phyloP scores from a whole-genome alignment of 495 filamentous ascomycete species.

The Lentithecium fluviatile region DNA sequence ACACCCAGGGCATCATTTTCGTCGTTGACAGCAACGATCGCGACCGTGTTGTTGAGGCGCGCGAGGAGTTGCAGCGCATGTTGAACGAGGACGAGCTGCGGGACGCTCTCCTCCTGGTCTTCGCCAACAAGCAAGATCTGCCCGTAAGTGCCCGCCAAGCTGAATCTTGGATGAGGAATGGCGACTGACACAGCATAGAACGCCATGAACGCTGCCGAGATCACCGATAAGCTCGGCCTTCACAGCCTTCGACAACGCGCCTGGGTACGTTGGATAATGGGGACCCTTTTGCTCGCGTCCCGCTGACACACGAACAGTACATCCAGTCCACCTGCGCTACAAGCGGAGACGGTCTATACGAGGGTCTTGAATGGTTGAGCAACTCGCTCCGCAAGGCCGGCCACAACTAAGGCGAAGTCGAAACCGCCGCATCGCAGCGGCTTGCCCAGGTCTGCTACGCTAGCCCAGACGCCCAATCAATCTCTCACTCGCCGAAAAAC shows the following conservation, averaged over 20 bases:
- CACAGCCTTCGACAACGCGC: constrained; percentile 96
- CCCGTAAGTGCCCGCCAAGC: constrained; percentile 63
- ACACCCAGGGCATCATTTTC: constrained; percentile 99
- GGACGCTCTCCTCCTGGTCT: constrained; percentile 95
- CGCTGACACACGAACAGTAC: constrained; percentile 58
- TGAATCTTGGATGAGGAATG: not conserved
- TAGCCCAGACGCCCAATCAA: not conserved
- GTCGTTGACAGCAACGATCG: constrained; percentile 99
- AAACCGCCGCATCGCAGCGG: not conserved
- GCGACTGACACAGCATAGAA: constrained; percentile 60
- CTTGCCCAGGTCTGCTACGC: constrained; percentile 8
- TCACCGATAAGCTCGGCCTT: constrained; percentile 99
- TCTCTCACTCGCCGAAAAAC: not conserved
- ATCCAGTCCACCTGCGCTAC: constrained; percentile 99
- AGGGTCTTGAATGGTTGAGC: constrained; percentile 99
- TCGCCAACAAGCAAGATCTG: constrained; percentile 99
- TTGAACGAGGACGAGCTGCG: constrained; percentile 99
- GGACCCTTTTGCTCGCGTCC: constrained; percentile 1
- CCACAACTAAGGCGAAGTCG: constrained; percentile 59
- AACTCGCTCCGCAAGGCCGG: constrained; percentile 89
- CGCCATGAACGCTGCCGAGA: constrained; percentile 98
- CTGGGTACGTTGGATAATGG: constrained; percentile 73
- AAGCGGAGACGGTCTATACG: constrained; percentile 98
- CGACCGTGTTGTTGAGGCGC: constrained; percentile 97
- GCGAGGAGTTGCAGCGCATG: constrained; percentile 99